Base-by-base conservation (phyloP, 2,329 filamentous ascomycete species). In the Penicillium sclerotigenum region DNA sequence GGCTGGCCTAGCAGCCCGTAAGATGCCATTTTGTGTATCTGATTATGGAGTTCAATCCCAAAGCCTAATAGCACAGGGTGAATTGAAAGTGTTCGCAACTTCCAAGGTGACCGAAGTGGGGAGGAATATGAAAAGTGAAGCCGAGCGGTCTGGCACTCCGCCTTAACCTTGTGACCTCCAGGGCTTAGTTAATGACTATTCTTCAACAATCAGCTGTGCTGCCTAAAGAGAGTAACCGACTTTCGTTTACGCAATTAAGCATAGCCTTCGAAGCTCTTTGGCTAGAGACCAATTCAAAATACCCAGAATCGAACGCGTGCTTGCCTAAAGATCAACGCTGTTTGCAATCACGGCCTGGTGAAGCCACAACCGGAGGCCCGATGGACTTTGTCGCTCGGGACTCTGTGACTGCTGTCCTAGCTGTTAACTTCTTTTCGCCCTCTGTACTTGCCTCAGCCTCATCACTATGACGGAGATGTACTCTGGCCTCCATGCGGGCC, bases 1-100 rank as follows among this genome's bases (percentile, higher is more conserved):
- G 83, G 81, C 64, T 89, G 87, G 53, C 91, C 87, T 47, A 95
- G 79, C 46, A 92, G 78, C 42, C 83, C 80, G 79, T 87, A 91
- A 4, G 71, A 76, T 51, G 78, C 71, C 83, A 85, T 85, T 46
- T 74, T 65, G 54, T 40, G 31, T 45, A 33, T 49, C 8, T 18
- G 10, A 33, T 34, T n/a, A 16, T 34, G 22, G 10, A n/a, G 3
- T 24, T 14, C 11, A n/a, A 48, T 33, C 16, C 8, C 10, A 47
- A 29, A 28, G 10, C 3, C 37, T 20, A 24, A 26, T 20, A 51
- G 16, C 22, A 29, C 38, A 51, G 13, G 37, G 7, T 45, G 3
- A 6, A 51, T 45, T 34, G 16, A 28, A 20, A 16, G 11, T 14
- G 16, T 47, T 16, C 42, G 24, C 49, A 24, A 31, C 34, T 38